These are phyloP conservation scores for Drechmeria coniospora DNA, from an alignment of 2,329 filamentous ascomycete genomes.

Conservation along the genomic window DNA sequence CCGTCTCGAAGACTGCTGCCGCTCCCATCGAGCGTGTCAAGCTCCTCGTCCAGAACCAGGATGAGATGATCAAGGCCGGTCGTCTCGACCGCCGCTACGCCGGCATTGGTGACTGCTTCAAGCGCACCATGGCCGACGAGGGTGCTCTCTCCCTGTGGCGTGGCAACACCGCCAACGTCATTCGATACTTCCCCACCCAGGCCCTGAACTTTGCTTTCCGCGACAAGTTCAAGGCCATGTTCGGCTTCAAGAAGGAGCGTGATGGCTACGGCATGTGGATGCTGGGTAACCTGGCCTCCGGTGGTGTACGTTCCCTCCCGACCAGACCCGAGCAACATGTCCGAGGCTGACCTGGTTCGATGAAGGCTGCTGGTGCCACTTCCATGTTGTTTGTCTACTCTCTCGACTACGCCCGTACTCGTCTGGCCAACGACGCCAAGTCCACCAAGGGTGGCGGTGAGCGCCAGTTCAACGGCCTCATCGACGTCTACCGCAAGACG, in stretches of 20 bases:
- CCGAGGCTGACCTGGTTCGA: slow-evolving; percentile 3
- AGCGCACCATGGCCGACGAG: slow-evolving; percentile 76
- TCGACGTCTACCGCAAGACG: slow-evolving; percentile 99
- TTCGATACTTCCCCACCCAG: slow-evolving; percentile 99
- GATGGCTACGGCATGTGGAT: slow-evolving; percentile 99
- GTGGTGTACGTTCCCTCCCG: slow-evolving; percentile 62
- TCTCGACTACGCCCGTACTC: slow-evolving; percentile 99
- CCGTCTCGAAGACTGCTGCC: slow-evolving; percentile 99
- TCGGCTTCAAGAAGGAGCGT: slow-evolving; percentile 99
- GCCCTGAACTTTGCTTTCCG: slow-evolving; percentile 99
- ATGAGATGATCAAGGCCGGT: slow-evolving; percentile 99
- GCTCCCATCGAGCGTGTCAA: slow-evolving; percentile 99
- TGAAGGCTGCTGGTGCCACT: slow-evolving; percentile 88
- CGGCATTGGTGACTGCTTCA: slow-evolving; percentile 92
- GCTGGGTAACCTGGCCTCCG: slow-evolving; percentile 97
- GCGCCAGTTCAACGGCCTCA: slow-evolving; percentile 98
- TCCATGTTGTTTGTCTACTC: slow-evolving; percentile 99
- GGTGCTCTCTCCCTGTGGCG: slow-evolving; percentile 94
- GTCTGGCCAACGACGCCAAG: slow-evolving; percentile 99
- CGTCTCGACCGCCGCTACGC: slow-evolving; percentile 96
- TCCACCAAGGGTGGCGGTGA: slow-evolving; percentile 91
- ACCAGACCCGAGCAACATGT: not conserved
- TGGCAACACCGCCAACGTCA: slow-evolving; percentile 99
- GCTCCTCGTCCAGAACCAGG: slow-evolving; percentile 99
- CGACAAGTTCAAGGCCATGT: slow-evolving; percentile 99